A percentile compares a stretch with the other conserved stretches of the same genome.
Conservation (phyloP, 1,284 basidiomycete species). For the Trichosporon sp. region DNA sequence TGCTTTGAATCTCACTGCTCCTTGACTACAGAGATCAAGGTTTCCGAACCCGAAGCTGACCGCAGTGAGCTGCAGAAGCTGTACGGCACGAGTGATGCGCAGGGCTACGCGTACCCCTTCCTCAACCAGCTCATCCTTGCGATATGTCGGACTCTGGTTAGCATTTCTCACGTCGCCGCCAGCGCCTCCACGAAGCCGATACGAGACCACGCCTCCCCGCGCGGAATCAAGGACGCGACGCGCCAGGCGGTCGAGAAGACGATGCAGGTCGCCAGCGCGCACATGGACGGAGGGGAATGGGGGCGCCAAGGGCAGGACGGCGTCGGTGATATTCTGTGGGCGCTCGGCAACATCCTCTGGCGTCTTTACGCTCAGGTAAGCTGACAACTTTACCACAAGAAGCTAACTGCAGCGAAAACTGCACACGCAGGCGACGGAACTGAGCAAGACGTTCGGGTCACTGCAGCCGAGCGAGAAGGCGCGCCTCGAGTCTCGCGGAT, state of each 20-base stretch:
- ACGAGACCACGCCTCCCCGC: conserved; percentile 28
- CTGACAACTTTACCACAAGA: not conserved
- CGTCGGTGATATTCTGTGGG: conserved; percentile 38
- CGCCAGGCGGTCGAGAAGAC: conserved; percentile 40
- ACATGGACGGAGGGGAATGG: conserved; percentile 27
- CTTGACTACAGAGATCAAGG: no score
- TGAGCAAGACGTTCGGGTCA: conserved; percentile 26
- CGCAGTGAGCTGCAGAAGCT: conserved; percentile 36
- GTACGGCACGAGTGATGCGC: conserved; percentile 23
- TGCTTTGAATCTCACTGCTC: no score
- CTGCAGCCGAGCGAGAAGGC: conserved; percentile 34
- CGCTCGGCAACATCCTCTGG: conserved; percentile 38
- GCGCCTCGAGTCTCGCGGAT: conserved; percentile 27
- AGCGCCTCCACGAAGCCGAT: conserved; percentile 27
- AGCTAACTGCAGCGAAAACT: conserved; percentile 30
- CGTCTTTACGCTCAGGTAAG: conserved; percentile 39
- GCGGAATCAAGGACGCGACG: conserved; percentile 37
- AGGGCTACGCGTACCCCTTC: conserved; percentile 32
- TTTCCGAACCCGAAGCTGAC: no score
- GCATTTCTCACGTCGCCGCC: conserved; percentile 24
- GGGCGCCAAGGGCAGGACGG: conserved; percentile 1
- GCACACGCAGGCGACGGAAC: conserved; percentile 39
- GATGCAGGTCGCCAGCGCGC: conserved; percentile 30
- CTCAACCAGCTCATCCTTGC: conserved; percentile 31
- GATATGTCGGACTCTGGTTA: conserved; percentile 7